Evolutionary conservation across 805 yeast species (phyloP).

Genomic region (Wickerhamiella shivajii): DNA sequence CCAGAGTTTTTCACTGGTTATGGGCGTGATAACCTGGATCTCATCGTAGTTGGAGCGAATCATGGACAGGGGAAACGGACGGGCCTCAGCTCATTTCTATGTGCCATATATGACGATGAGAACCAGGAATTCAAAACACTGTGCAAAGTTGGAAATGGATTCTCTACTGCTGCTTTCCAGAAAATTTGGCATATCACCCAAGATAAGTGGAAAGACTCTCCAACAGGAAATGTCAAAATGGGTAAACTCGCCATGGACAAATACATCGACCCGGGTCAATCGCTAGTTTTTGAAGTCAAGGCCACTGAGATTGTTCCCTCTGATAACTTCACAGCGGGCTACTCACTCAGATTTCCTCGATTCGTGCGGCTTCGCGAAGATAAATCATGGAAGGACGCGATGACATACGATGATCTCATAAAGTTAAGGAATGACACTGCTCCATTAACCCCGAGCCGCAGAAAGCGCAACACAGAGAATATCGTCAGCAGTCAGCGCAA

Average conservation of each 20-base stretch:
- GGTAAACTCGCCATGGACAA: slow-evolving; percentile 37
- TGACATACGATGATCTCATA: slow-evolving; percentile 39
- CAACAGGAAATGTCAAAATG: slow-evolving; percentile 10
- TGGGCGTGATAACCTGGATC: slow-evolving; percentile 75
- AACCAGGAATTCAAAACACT: slow-evolving; percentile 42
- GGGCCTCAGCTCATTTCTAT: slow-evolving; percentile 40
- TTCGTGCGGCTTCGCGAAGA: slow-evolving; percentile 56
- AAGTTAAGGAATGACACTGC: slow-evolving; percentile 23
- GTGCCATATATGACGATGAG: slow-evolving; percentile 44
- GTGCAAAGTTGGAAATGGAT: slow-evolving; percentile 75
- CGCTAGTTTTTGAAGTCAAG: slow-evolving; percentile 69
- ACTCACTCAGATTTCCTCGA: slow-evolving; percentile 65
- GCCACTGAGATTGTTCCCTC: slow-evolving; percentile 55
- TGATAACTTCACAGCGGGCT: slow-evolving; percentile 43
- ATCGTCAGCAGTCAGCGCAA: too few relatives aligned
- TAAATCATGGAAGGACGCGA: slow-evolving; percentile 41
- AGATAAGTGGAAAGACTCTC: slow-evolving; percentile 47
- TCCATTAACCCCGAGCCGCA: slow-evolving; percentile 11
- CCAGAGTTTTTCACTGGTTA: slow-evolving; percentile 72
- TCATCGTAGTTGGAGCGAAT: slow-evolving; percentile 64
- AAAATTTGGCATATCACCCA: slow-evolving; percentile 41
- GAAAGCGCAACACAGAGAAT: slow-evolving; percentile 18
- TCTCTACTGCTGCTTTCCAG: slow-evolving; percentile 46
- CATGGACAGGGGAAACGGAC: slow-evolving; percentile 44
- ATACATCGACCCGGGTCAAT: slow-evolving; percentile 70